Conservation (phyloP, 139 green algal species). For the Volvox africanus region DNA sequence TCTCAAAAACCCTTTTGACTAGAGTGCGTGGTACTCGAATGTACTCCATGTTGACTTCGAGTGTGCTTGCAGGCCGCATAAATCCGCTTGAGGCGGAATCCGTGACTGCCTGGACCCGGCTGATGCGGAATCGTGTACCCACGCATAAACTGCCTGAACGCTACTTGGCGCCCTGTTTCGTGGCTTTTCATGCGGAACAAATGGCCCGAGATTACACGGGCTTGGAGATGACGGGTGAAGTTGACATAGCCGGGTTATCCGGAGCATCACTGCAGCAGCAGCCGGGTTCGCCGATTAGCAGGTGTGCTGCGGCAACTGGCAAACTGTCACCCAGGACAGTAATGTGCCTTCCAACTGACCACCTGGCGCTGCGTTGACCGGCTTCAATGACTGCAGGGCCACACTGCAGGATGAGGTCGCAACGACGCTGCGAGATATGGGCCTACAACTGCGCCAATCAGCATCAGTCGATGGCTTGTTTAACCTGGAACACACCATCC, state of each 20-base stretch:
- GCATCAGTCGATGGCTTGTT: slow-evolving; percentile 34
- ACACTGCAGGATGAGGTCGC: slow-evolving; percentile 22
- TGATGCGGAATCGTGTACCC: not conserved
- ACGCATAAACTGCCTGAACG: slow-evolving; percentile 24
- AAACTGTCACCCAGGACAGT: too few relatives aligned
- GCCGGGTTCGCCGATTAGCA: not conserved
- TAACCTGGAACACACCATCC: slow-evolving; percentile 5
- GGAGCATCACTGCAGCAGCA: not conserved
- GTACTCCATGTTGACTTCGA: too few relatives aligned
- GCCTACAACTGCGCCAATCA: slow-evolving; percentile 2
- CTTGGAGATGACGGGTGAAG: not conserved
- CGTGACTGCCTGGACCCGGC: not conserved
- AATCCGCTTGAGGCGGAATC: slow-evolving; percentile 47
- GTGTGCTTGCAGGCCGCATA: slow-evolving; percentile 5
- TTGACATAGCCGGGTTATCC: not conserved
- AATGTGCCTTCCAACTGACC: not conserved
- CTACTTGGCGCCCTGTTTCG: slow-evolving; percentile 15
- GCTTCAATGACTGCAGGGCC: not conserved
- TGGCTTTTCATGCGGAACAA: slow-evolving; percentile 17
- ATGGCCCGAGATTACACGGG: not conserved
- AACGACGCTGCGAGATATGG: slow-evolving; percentile 4
- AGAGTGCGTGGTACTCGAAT: too few relatives aligned
- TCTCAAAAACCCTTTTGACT: too few relatives aligned
- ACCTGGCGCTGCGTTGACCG: not conserved
- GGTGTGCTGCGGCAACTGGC: not conserved